phyloP scores from a whole-genome alignment of 2,329 filamentous ascomycete species.

The Aspergillus ustus region DNA sequence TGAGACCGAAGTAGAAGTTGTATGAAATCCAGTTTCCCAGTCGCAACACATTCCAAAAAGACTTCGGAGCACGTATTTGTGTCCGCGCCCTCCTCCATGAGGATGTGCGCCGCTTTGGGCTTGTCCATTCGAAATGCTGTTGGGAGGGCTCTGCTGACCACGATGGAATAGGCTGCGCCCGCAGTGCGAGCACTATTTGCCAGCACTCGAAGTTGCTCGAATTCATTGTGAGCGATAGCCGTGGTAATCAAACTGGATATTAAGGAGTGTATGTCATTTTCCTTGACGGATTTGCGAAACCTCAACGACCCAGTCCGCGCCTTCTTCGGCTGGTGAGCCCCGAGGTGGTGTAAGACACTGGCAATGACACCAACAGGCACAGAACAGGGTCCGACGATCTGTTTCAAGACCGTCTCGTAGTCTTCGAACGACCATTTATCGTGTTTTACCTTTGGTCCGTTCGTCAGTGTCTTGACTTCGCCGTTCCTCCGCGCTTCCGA shows the following conservation, averaged over 20 bases:
- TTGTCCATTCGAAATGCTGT: background rate
- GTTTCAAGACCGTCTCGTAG: background rate
- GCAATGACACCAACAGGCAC: background rate
- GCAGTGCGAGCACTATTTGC: background rate
- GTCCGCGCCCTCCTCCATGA: background rate
- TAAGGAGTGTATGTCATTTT: background rate
- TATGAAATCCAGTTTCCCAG: background rate
- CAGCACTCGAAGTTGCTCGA: background rate
- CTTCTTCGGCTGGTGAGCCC: background rate
- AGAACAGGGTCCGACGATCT: background rate
- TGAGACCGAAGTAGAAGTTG: background rate
- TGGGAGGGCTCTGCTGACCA: background rate
- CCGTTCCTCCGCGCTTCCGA: background rate
- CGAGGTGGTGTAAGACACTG: background rate
- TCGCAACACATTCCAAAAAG: background rate
- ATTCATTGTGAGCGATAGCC: background rate
- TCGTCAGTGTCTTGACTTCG: background rate
- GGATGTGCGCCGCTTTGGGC: background rate
- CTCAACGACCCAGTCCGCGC: background rate
- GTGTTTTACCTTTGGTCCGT: background rate
- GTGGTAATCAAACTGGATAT: background rate
- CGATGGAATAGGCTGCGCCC: too few species aligned
- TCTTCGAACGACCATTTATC: background rate
- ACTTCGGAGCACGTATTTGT: background rate
- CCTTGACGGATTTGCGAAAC: background rate